phyloP scores from a whole-genome alignment of 2,329 filamentous ascomycete genomes.

The Chaetomiaceae sp. region DNA sequence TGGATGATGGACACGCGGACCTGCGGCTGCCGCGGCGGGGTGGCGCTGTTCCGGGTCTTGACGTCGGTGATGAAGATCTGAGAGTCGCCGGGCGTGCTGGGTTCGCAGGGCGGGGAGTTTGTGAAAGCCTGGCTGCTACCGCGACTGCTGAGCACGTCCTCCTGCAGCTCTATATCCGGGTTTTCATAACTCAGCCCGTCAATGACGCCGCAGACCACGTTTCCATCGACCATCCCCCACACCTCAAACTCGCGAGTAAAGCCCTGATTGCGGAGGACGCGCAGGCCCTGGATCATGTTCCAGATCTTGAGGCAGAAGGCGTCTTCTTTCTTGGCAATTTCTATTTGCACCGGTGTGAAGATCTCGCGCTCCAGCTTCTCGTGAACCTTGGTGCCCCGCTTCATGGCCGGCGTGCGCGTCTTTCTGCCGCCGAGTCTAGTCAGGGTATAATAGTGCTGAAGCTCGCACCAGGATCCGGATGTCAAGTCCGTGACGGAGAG shows the following conservation, averaged over 20 bases:
- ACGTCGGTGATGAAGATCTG: slow-evolving; percentile 75
- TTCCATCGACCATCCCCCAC: slow-evolving; percentile 78
- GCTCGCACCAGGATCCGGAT: slow-evolving; percentile 89
- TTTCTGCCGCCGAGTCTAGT: slow-evolving; percentile 70
- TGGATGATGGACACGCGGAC: slow-evolving; percentile 78
- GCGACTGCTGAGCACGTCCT: slow-evolving; percentile 44
- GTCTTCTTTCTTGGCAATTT: slow-evolving; percentile 73
- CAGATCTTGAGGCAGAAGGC: slow-evolving; percentile 76
- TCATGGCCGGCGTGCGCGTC: slow-evolving; percentile 77
- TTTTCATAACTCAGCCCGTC: slow-evolving; percentile 77
- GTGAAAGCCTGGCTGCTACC: slow-evolving; percentile 30
- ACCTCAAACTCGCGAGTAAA: slow-evolving; percentile 73
- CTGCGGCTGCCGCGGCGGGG: slow-evolving; percentile 59
- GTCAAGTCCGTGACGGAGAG: slow-evolving; percentile 85
- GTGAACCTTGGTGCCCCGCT: slow-evolving; percentile 73
- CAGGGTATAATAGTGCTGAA: slow-evolving; percentile 88
- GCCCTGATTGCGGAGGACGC: slow-evolving; percentile 66
- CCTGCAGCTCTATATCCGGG: slow-evolving; percentile 67
- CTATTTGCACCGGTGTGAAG: slow-evolving; percentile 69
- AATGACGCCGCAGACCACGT: slow-evolving; percentile 84
- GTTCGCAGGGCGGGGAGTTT: slow-evolving; percentile 27
- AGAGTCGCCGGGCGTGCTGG: slow-evolving; percentile 11
- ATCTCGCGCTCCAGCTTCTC: slow-evolving; percentile 81
- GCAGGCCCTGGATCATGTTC: slow-evolving; percentile 85
- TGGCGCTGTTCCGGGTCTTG: slow-evolving; percentile 71